Evolutionary conservation across 2,329 filamentous ascomycete genomes (phyloP), one percentile per base, ranked within the genome.

Genomic region (Dryadomyces sulphureus): DNA sequence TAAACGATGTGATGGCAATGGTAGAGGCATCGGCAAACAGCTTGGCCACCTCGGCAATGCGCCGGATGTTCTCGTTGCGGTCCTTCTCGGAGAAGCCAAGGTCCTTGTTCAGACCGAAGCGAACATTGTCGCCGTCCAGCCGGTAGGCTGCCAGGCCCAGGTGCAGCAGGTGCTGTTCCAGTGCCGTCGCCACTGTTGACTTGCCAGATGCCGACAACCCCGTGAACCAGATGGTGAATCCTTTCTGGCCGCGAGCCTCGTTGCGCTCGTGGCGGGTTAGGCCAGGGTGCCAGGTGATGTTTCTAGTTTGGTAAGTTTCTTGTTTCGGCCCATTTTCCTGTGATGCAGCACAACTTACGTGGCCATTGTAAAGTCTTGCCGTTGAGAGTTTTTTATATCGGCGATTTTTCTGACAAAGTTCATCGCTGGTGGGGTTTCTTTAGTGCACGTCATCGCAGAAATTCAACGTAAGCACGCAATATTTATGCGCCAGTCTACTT

Each of bases 61-160:
- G 81, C 50, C 92, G 80, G 61, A 98, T 98, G 70, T 98, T 98
- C 74, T 98, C 92, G 62, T 90, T 93, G 56, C 92, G 80, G 70
- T 95, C 89, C 60, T 79, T 78, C 61, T 94, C 90, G 53, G 79
- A 84, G 72, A 96, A 98, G 16, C 90, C 90, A 11, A 98, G 76
- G 69, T 96, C 90, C 67, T 93, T 94, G 78, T 96, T 98, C 55
- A 98, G 75, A 16, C 92, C 92, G 69, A 96, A 95, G 50, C 92
- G 90, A 54, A 98, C 83, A 67, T 98, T 98, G 75, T 98, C 92
- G 59, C 90, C 92, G 66, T 98, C 92, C 25, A 98, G 81, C 45
- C 92, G 81, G 75, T 98, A 98, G 50, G 89, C 84, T 47, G 81
- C 70, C 44, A 92, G 70, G 38, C 81, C 83, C 11, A 86, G 74